Evolutionary conservation across 2,329 filamentous ascomycete species (phyloP), one percentile per base, ranked within the genome.

Genomic region (Cladosporium sp.): DNA sequence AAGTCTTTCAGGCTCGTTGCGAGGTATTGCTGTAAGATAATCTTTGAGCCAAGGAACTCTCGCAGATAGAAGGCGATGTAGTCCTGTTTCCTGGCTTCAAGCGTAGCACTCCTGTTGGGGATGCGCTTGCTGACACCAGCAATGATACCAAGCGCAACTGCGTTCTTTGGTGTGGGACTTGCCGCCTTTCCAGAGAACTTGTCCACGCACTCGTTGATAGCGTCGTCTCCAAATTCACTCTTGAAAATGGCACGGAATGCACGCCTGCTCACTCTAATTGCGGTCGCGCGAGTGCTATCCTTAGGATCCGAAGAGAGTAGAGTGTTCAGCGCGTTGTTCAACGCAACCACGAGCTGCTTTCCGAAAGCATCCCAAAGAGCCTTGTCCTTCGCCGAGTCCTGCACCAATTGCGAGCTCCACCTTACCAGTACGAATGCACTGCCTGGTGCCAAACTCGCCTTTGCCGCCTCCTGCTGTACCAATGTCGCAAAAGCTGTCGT

Each of bases 401-500:
- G 86, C 65, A 96, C 83, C 52, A 97, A 76, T 59, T 93, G 74
- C 60, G 88, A 89, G 73, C 87, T 91, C 93, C 93, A 99, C 73
- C 96, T 90, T 14, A 94, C 82, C 65, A 99, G 79, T 51, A 96
- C 90, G 71, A 97, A 96, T 5, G 92, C 89, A 74, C 86, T 95
- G 43, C 83, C 84, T 15, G 88, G 78, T 34, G 93, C 90, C 67
- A 97, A 87, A 63, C 85, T 87, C 17, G 82, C 78, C 73, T 96
- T 97, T 63, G 84, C 81, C 14, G 87, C 84, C 74, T 99, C 93
- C 34, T 80, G 77, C 61, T 87, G 84, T 60, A 97, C 74, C 51
- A 83, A 83, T 43, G 82, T 79, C 45, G 91, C 81, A 59, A 97
- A 83, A 1, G 82, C 78, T 39, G 84, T 78, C 51, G 94, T 75